These are phyloP conservation scores for Neurospora terricola DNA, from an alignment of 495 filamentous ascomycete genomes.

Conservation along the genomic window DNA sequence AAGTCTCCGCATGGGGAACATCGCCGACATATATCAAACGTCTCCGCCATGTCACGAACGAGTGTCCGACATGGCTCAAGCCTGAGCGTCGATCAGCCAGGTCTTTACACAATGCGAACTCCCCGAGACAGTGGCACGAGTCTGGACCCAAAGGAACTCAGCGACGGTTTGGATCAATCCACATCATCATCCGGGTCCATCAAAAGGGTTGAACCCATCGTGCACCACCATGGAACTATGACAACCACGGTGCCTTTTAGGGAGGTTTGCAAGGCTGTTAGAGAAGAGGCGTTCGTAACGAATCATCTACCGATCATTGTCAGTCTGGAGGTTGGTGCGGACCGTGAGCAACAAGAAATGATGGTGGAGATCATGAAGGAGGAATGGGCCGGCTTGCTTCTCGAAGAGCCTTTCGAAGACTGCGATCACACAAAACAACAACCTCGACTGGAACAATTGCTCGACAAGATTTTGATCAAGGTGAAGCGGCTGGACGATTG, in stretches of 20 bases:
- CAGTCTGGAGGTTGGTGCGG: slow-evolving; percentile 82
- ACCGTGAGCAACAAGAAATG: slow-evolving; percentile 66
- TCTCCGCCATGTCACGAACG: slow-evolving; percentile 31
- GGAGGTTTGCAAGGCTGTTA: slow-evolving; percentile 71
- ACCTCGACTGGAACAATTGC: slow-evolving; percentile 59
- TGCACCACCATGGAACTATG: slow-evolving; percentile 53
- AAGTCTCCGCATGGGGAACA: slow-evolving; percentile 22
- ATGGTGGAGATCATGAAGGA: slow-evolving; percentile 93
- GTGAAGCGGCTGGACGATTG: slow-evolving; percentile 57
- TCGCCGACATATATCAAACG: slow-evolving; percentile 27
- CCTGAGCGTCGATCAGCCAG: slow-evolving; percentile 5
- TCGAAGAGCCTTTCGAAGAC: slow-evolving; percentile 43
- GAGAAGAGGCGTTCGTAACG: slow-evolving; percentile 65
- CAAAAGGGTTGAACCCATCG: slow-evolving; percentile 14
- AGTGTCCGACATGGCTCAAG: slow-evolving; percentile 11
- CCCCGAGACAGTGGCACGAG: slow-evolving; percentile 13
- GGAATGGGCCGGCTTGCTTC: slow-evolving; percentile 64
- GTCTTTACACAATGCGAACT: not conserved
- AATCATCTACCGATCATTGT: slow-evolving; percentile 73
- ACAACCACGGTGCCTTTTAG: slow-evolving; percentile 81
- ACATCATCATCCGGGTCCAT: slow-evolving; percentile 20
- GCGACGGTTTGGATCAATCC: slow-evolving; percentile 11
- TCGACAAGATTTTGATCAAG: slow-evolving; percentile 81
- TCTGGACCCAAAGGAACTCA: slow-evolving; percentile 18
- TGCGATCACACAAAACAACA: slow-evolving; percentile 44